A percentile compares a stretch with the other conserved stretches of the same genome.
phyloP scores from a whole-genome alignment of 495 filamentous ascomycete species.

The Penicillium lividum region DNA sequence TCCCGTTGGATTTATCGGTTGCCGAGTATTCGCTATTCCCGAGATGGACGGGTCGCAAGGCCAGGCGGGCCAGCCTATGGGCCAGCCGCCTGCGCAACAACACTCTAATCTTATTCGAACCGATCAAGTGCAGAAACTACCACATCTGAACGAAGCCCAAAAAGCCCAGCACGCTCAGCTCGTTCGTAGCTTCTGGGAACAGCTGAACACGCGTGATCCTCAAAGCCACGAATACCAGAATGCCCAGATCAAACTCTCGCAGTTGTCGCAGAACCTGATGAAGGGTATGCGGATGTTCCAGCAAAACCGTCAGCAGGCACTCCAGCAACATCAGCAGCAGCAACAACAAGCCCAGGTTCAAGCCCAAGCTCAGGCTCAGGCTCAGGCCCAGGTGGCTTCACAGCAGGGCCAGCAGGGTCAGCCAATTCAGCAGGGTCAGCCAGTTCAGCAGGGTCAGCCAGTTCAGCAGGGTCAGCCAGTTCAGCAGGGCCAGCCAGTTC shows the following conservation, averaged over 20 bases:
- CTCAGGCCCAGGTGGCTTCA: slow-evolving; percentile 2
- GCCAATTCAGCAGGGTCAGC: slow-evolving; percentile 37
- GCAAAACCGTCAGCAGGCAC: slow-evolving; percentile 44
- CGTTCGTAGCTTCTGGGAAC: slow-evolving; percentile 59
- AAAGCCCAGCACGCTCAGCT: slow-evolving; percentile 66
- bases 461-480: slow-evolving; percentile 25
- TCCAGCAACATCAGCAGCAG: slow-evolving; percentile 28
- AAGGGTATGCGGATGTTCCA: slow-evolving; percentile 55
- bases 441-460: slow-evolving; percentile 16
- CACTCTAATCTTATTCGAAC: slow-evolving; percentile 52
- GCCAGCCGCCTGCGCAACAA: slow-evolving; percentile 39
- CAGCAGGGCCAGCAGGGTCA: slow-evolving; percentile 33
- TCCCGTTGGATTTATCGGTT: slow-evolving; percentile 1
- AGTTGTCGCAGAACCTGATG: slow-evolving; percentile 64
- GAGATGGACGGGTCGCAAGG: slow-evolving; percentile 40
- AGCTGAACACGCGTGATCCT: slow-evolving; percentile 58
- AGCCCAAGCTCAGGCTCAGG: not conserved
- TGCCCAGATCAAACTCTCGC: slow-evolving; percentile 64
- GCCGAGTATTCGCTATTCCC: slow-evolving; percentile 3
- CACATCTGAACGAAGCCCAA: slow-evolving; percentile 57
- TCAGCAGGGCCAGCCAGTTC: slow-evolving; percentile 1
- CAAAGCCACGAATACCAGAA: slow-evolving; percentile 57
- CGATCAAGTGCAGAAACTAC: slow-evolving; percentile 53
- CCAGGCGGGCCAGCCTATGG: slow-evolving; percentile 36
- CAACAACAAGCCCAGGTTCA: slow-evolving; percentile 10